These are phyloP conservation scores for Angomonas desouzai DNA, from an alignment of 208 protist species.

Conservation along the genomic window DNA sequence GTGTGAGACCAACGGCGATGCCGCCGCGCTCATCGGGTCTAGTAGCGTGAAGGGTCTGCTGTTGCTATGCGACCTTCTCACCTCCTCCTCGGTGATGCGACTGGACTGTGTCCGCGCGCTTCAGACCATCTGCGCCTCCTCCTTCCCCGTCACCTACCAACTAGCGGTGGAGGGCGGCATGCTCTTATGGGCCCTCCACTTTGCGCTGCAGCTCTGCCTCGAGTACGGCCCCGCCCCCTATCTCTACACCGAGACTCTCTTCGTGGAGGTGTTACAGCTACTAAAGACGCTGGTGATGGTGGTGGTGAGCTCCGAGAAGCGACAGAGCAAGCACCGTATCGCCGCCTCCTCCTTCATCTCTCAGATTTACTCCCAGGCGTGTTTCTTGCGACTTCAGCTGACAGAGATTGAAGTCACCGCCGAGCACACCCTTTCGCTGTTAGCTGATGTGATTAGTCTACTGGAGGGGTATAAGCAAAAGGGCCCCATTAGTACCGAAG, in stretches of 20 bases:
- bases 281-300: conserved; percentile 18
- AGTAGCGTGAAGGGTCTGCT: conserved; percentile 45
- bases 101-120: conserved; percentile 41
- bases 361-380: conserved; percentile 19
- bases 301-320: background rate
- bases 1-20: conserved; percentile 70
- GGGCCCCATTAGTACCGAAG: background rate
- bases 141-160: conserved; percentile 37
- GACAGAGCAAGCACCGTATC: background rate
- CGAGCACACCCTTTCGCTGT: conserved; percentile 30
- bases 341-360: background rate
- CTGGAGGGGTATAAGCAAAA: conserved; percentile 4
- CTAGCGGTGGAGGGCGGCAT: conserved; percentile 43
- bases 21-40: conserved; percentile 53
- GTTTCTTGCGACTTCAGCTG: conserved; percentile 22
- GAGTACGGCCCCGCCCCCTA: conserved; percentile 51
- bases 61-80: conserved; percentile 62
- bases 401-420: conserved; percentile 32
- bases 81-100: conserved; percentile 47
- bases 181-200: conserved; percentile 59
- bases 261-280: conserved; percentile 40
- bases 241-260: conserved; percentile 55
- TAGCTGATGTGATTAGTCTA: conserved; percentile 24
- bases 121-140: conserved; percentile 40
- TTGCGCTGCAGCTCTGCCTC: conserved; percentile 46